These are phyloP conservation scores for Dalbergia cultrata DNA, from an alignment of 306 rosid species.

Conservation along the genomic window DNA sequence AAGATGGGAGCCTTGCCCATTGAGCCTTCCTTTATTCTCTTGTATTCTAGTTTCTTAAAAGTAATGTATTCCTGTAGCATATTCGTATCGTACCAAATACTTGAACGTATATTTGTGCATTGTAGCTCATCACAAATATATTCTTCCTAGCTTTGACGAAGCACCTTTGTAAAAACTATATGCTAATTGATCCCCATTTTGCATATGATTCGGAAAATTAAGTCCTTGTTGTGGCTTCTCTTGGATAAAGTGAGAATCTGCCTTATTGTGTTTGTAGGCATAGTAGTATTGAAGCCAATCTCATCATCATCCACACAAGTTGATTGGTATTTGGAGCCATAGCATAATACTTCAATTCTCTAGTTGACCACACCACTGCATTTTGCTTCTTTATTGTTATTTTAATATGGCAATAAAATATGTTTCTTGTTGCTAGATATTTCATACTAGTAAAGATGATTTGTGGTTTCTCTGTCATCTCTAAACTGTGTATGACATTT, in stretches of 20 bases:
- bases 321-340: constrained; percentile 34
- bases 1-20: too few species aligned
- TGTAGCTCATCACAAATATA: neutral
- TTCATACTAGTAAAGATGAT: neutral
- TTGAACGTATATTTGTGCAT: too few species aligned
- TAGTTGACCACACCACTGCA: constrained; percentile 24
- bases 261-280: constrained; percentile 30
- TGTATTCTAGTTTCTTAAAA: too few species aligned
- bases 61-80: too few species aligned
- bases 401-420: constrained; percentile 28
- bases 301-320: constrained; percentile 37
- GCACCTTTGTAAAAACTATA: neutral
- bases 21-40: too few species aligned
- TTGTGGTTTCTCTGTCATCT: constrained; percentile 28
- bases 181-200: neutral
- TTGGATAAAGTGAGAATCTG: constrained; percentile 30
- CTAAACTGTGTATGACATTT: constrained; percentile 13
- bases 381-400: constrained; percentile 20
- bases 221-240: constrained; percentile 19
- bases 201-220: neutral
- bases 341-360: constrained; percentile 11
- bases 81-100: too few species aligned
- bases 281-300: constrained; percentile 9
- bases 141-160: neutral
- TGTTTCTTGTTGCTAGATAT: constrained; percentile 25